Evolutionary conservation across 2,329 filamentous ascomycete genomes (phyloP).

Genomic region (Sporothrix brunneoviolacea): DNA sequence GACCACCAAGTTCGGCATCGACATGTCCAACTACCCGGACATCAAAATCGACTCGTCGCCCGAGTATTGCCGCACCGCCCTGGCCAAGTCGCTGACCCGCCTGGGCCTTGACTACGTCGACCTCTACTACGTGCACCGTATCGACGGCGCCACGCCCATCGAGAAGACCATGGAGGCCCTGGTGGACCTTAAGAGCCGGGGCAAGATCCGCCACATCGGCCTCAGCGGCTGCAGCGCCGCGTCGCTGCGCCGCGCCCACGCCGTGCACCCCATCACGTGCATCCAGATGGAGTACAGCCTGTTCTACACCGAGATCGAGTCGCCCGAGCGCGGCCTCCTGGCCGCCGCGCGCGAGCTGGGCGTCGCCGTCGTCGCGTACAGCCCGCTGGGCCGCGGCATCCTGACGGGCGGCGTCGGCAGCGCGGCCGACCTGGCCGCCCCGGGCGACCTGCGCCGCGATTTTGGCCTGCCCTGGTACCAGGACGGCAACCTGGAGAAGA

Average conservation of each 20-base stretch:
- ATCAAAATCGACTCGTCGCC: conserved; percentile 25
- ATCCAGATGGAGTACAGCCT: conserved; percentile 50
- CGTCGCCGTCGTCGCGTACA: conserved; percentile 33
- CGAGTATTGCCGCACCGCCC: conserved; percentile 29
- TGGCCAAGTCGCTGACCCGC: too few species aligned
- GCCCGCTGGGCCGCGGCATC: conserved; percentile 35
- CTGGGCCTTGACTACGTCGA: conserved; percentile 44
- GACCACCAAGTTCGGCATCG: conserved; percentile 8
- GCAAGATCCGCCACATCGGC: conserved; percentile 51
- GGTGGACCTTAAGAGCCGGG: conserved; percentile 27
- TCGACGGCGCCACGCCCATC: conserved; percentile 13
- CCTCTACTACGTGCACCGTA: conserved; percentile 32
- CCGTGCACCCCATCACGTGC: conserved; percentile 42
- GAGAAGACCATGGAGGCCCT: conserved; percentile 15
- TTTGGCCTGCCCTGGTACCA: conserved; percentile 10
- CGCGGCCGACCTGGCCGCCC: too few species aligned
- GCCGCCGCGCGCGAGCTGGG: conserved; percentile 39
- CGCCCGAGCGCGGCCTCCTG: conserved; percentile 33
- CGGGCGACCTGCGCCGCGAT: background rate
- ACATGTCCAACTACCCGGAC: conserved; percentile 18
- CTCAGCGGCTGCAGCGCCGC: conserved; percentile 43
- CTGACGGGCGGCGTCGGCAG: conserved; percentile 26
- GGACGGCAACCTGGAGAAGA: conserved; percentile 7
- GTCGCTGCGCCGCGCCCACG: conserved; percentile 43
- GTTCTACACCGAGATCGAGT: conserved; percentile 54